A percentile compares a stretch with the other conserved stretches of the same genome.
Evolutionary conservation across 2,329 filamentous ascomycete genomes (phyloP).

Genomic region (Scleromitrula shiraiana): DNA sequence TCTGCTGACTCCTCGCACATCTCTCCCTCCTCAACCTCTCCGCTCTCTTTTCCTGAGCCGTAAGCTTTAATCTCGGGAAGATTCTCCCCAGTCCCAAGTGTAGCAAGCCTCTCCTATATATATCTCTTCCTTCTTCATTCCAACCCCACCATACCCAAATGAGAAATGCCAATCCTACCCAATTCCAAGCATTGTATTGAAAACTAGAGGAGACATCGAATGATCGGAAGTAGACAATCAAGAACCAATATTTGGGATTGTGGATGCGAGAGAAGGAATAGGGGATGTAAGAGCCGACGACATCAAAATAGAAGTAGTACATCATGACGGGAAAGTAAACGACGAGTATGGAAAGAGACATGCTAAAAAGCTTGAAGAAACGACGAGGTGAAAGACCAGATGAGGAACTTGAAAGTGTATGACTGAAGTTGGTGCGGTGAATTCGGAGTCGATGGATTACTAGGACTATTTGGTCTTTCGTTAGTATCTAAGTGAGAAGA

Average conservation of each 20-base stretch:
- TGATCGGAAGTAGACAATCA: slow-evolving; percentile 39
- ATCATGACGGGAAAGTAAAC: slow-evolving; percentile 45
- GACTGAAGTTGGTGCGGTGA: slow-evolving; percentile 50
- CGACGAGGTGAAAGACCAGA: slow-evolving; percentile 48
- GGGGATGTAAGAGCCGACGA: slow-evolving; percentile 28
- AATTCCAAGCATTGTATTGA: slow-evolving; percentile 50
- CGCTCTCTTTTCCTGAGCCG: slow-evolving; percentile 4
- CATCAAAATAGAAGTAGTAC: slow-evolving; percentile 46
- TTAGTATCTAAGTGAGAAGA: neutral
- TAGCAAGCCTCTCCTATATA: slow-evolving; percentile 35
- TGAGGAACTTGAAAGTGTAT: slow-evolving; percentile 42
- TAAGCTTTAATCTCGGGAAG: slow-evolving; percentile 19
- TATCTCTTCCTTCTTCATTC: slow-evolving; percentile 49
- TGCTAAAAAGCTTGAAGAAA: slow-evolving; percentile 53
- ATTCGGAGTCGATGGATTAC: slow-evolving; percentile 52
- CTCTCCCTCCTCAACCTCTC: slow-evolving; percentile 2
- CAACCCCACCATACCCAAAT: slow-evolving; percentile 59
- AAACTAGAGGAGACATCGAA: slow-evolving; percentile 31
- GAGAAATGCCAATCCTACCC: slow-evolving; percentile 43
- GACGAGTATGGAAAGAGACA: slow-evolving; percentile 43
- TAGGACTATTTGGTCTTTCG: slow-evolving; percentile 37
- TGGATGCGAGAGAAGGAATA: slow-evolving; percentile 50
- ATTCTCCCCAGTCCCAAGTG: slow-evolving; percentile 18
- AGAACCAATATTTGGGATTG: slow-evolving; percentile 37
- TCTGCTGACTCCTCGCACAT: neutral